Evolutionary conservation across 2,329 filamentous ascomycete genomes (phyloP), one percentile per base, ranked within the genome.

Genomic region (Rutstroemia sp.): DNA sequence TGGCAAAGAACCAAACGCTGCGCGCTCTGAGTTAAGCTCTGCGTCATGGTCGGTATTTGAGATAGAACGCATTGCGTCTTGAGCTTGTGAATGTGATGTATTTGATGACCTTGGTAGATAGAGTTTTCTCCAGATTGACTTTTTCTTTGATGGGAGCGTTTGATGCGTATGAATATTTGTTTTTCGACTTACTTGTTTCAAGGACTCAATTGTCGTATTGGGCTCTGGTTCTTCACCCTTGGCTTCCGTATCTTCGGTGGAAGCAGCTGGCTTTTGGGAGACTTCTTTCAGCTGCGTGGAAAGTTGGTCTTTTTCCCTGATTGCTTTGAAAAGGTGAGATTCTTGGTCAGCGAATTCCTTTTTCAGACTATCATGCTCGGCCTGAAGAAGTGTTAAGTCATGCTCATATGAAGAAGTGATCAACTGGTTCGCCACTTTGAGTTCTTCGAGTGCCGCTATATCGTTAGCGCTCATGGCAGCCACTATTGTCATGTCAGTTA

Each of bases 241-340:
- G 37, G 34, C 42, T 51, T 51, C 59, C 19, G 34, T 21, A 14
- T 41, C 47, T 38, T 41, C 46, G 7, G 34, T 37, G 14, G 50
- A 27, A 39, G 41, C 50, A 48, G 39, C 34, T 51, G 61, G 62
- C 34, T 58, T 59, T 14, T 58, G 30, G 17, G 56, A 52, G 27
- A 57, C 34, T 34, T 12, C 49, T 23, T 55, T 78, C 38, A 76
- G 70, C 57, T 80, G 75, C 67, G 80, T 79, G 54, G 78, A 76
- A 54, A 83, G 72, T 68, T 78, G 78, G 58, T 85, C 81, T 67
- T 84, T 84, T 60, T 78, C 76, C 47, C 85, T 73, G 17, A 85
- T 73, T 46, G 80, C 78, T 42, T 81, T 76, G 61, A 85, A 75
- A 23, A 86, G 75, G 65, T 85, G 81, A 48, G 76, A 75, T 69